Percentiles rank a stretch among this genome's conserved stretches.
These are phyloP conservation scores for Boletus rubroflammeus DNA, from an alignment of 768 basidiomycete genomes.

Conservation along the genomic window DNA sequence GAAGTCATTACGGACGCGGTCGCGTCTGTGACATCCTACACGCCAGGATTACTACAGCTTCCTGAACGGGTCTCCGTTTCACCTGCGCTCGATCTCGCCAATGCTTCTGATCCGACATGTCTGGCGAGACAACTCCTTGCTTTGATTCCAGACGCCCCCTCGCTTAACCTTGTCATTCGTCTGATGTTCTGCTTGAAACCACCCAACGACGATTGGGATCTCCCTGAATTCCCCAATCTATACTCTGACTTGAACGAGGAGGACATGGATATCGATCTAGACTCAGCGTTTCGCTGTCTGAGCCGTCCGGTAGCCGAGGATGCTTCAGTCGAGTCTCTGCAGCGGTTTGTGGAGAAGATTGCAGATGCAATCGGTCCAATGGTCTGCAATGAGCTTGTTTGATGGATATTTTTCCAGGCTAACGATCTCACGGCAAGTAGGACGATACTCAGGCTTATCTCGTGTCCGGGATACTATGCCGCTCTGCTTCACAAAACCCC, in stretches of 20 bases:
- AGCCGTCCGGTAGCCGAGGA: conserved; percentile 61
- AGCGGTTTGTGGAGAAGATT: conserved; percentile 54
- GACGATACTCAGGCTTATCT: conserved; percentile 53
- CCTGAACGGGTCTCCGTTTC: conserved; percentile 41
- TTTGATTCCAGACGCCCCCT: conserved; percentile 59
- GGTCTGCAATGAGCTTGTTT: conserved; percentile 37
- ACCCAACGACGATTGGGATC: conserved; percentile 75
- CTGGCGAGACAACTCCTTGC: conserved; percentile 61
- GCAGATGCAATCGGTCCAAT: conserved; percentile 53
- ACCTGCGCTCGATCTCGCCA: conserved; percentile 56
- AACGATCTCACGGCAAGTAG: conserved; percentile 31
- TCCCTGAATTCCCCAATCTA: conserved; percentile 67
- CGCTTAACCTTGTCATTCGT: conserved; percentile 60
- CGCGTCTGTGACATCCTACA: conserved; percentile 36
- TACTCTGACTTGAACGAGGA: conserved; percentile 57
- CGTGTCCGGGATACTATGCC: conserved; percentile 58
- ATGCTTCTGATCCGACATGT: conserved; percentile 52
- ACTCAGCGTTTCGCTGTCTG: conserved; percentile 50
- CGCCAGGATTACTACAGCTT: conserved; percentile 38
- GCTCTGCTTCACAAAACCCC: conserved; percentile 65
- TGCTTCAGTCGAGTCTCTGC: conserved; percentile 45
- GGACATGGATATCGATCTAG: conserved; percentile 53
- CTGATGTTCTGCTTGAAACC: conserved; percentile 82
- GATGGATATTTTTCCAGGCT: background rate
- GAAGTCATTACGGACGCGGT: conserved; percentile 49